phyloP scores from a whole-genome alignment of 169 alveolate genomes.

The Eimeria praecox region DNA sequence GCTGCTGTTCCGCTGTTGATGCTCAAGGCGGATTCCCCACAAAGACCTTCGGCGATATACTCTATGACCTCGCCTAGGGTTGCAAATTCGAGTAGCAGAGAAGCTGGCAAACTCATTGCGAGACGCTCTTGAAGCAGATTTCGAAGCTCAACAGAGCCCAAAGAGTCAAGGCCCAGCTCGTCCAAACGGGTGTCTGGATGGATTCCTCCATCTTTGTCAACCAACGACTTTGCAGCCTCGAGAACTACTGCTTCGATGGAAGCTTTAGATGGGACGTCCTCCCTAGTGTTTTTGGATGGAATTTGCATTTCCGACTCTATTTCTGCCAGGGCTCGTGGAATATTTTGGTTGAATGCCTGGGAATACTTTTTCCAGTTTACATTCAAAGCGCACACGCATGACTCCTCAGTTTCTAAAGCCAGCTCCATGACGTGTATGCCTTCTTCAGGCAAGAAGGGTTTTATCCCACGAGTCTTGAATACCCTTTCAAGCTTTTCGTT shows the following conservation, averaged over 20 bases:
- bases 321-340: slow-evolving; percentile 36
- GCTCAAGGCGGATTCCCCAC: neutral
- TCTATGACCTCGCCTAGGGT: slow-evolving; percentile 72
- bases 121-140: slow-evolving; percentile 81
- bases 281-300: neutral
- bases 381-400: slow-evolving; percentile 28
- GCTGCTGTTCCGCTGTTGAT: neutral
- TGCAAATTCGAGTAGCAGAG: slow-evolving; percentile 85
- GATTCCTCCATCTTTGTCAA: neutral
- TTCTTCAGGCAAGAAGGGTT: slow-evolving; percentile 35
- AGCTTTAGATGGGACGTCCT: neutral
- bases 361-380: slow-evolving; percentile 77
- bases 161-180: slow-evolving; percentile 85
- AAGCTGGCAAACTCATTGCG: slow-evolving; percentile 83
- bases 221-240: slow-evolving; percentile 49
- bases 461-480: slow-evolving; percentile 70
- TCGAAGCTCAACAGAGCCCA: slow-evolving; percentile 87
- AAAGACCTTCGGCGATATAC: slow-evolving; percentile 21
- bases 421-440: slow-evolving; percentile 33
- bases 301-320: neutral
- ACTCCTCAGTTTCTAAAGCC: slow-evolving; percentile 20
- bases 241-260: neutral
- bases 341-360: slow-evolving; percentile 1
- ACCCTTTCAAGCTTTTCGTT: slow-evolving; percentile 34
- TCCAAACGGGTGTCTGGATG: slow-evolving; percentile 59